These are phyloP conservation scores for Aphanomyces cochlioides DNA, from an alignment of 352 stramenopile species.

Conservation along the genomic window DNA sequence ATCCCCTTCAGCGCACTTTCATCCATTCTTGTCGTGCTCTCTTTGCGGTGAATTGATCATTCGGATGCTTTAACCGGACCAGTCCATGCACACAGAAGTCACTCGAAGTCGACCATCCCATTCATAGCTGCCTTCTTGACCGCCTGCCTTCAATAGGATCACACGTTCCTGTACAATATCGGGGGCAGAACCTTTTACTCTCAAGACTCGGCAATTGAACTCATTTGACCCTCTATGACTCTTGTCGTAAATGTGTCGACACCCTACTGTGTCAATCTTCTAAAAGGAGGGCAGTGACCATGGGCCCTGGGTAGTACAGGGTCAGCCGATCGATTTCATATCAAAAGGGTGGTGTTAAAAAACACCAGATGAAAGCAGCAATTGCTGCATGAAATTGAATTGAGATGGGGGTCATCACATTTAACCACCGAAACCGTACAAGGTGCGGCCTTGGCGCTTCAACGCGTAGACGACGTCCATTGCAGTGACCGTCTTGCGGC, in stretches of 20 bases:
- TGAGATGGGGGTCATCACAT: background rate
- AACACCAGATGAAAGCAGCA: conserved; percentile 24
- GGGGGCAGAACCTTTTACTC: conserved; percentile 23
- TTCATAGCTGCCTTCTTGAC: too few relatives aligned
- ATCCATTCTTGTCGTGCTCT: background rate
- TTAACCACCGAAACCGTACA: conserved; percentile 90
- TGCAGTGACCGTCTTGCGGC: conserved; percentile 31
- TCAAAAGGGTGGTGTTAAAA: conserved; percentile 31
- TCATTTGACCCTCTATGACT: background rate
- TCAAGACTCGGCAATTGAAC: background rate
- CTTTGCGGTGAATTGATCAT: background rate
- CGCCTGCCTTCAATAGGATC: background rate
- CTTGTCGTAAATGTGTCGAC: too few relatives aligned
- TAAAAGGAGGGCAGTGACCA: too few relatives aligned
- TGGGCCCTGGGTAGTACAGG: too few relatives aligned
- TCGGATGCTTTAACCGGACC: too few relatives aligned
- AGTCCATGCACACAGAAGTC: too few relatives aligned
- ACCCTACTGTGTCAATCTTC: too few relatives aligned
- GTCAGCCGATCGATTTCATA: conserved; percentile 2
- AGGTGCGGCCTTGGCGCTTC: conserved; percentile 94
- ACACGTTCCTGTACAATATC: background rate
- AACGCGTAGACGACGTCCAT: conserved; percentile 93
- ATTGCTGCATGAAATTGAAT: background rate
- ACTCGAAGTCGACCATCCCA: too few relatives aligned
- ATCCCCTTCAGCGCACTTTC: background rate